phyloP scores from a whole-genome alignment of 164 flowering plant species.

The Tinospora cordifolia region DNA sequence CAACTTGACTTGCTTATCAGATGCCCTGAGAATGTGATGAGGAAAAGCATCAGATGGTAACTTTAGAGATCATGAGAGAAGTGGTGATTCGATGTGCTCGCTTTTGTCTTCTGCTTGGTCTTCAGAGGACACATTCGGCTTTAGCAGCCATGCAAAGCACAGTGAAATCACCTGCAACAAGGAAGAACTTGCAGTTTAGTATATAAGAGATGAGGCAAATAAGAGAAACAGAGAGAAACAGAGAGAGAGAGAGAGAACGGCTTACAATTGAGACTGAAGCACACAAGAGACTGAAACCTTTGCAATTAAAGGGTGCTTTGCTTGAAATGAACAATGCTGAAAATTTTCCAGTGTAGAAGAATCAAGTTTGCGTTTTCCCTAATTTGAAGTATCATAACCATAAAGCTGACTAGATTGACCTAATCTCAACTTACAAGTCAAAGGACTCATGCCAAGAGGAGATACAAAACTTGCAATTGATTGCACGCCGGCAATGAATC shows the following conservation, averaged over 20 bases:
- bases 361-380: not conserved
- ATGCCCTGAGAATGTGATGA: not conserved
- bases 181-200: not conserved
- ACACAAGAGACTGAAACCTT: conserved; percentile 71
- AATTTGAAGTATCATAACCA: not conserved
- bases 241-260: conserved; percentile 7
- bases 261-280: conserved; percentile 63
- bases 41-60: not conserved
- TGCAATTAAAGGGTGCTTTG: conserved; percentile 75
- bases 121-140: conserved; percentile 22
- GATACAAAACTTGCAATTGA: conserved; percentile 69
- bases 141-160: conserved; percentile 34
- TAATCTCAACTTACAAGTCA: conserved; percentile 51
- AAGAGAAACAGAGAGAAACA: not conserved
- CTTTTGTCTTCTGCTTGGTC: conserved; percentile 9
- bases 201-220: not conserved
- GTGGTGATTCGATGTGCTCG: conserved; percentile 40
- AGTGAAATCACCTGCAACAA: conserved; percentile 37
- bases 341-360: conserved; percentile 5
- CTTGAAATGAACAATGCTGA: conserved; percentile 55
- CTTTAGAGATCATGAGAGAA: conserved; percentile 25
- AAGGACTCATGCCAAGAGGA: conserved; percentile 77
- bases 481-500: conserved; percentile 70
- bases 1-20: not conserved
- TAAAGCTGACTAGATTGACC: not conserved